Evolutionary conservation across 331 rosid genomes (phyloP), one percentile per base, ranked within the genome.

Genomic region (Pyracantha coccinea): DNA sequence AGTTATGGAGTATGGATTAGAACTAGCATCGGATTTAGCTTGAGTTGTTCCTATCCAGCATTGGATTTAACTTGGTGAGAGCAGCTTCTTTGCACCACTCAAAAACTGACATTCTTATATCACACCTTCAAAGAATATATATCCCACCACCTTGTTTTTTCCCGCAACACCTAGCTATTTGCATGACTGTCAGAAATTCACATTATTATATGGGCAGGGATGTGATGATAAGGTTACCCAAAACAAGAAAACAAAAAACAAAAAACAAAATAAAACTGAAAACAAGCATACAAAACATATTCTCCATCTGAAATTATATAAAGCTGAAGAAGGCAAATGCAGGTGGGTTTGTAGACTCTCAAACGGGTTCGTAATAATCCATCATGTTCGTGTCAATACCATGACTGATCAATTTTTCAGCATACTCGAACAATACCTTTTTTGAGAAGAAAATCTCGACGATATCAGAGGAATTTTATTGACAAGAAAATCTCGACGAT

Each of bases 81-180:
- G 38, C 65, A 64, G 65, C 33, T 64, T 52, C n/a, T 67, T 32
- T 20, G 25, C 76, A 27, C 35, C 72, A 53, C 20, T 60, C 20
- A 75, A 33, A 79, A 58, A 63, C 84, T 59, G 84, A 76, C 77
- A 80, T 75, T 76, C 82, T 76, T 55, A 59, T 44, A 58, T 29
- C 76, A 72, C 71, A 38, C 44, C 44, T 38, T 64, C 72, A 6
- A 19, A 69, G 67, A 80, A 75, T 44, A 75, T 69, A 23, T 62
- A 79, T 73, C 54, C 4, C 57, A 9, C 50, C 75, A 28, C 33
- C 77, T 75, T 84, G 84, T 85, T 81, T 79, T 81, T 84, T 81
- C 82, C 77, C 47, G 17, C 68, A 72, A 69, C 86, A 53, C 74
- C 74, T 78, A 68, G 85, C 73, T 31, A 55, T 61, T 44, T 53